Conservation (phyloP, 768 basidiomycete genomes). For the Clathrus columnatus region DNA sequence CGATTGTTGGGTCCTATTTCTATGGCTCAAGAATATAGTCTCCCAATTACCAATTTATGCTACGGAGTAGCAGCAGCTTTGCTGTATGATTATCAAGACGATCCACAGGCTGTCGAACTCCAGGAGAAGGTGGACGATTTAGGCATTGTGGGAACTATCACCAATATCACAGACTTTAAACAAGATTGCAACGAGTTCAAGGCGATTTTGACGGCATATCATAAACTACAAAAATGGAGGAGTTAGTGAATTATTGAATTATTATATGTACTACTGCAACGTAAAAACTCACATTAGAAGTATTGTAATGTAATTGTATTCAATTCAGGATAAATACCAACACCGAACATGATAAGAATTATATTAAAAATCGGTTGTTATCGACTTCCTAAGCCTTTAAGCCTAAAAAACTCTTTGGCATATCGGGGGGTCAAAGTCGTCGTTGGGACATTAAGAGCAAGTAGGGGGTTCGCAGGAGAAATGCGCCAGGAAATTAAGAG, state of each 20-base stretch:
- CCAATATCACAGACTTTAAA: slow-evolving; percentile 23
- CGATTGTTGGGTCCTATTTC: slow-evolving; percentile 28
- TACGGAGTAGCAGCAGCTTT: slow-evolving; percentile 30
- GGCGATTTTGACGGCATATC: slow-evolving; percentile 18
- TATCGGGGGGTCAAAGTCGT: no score
- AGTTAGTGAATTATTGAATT: neutral
- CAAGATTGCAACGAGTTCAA: slow-evolving; percentile 16
- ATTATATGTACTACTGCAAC: neutral
- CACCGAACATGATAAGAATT: no score
- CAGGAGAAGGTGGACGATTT: slow-evolving; percentile 18
- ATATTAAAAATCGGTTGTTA: no score
- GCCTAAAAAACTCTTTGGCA: no score
- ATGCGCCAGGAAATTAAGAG: no score
- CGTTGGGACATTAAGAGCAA: no score
- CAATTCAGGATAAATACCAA: no score
- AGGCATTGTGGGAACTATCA: slow-evolving; percentile 23
- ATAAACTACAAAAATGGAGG: slow-evolving; percentile 12
- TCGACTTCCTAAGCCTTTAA: no score
- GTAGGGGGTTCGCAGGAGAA: no score
- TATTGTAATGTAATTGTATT: no score
- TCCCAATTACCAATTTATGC: slow-evolving; percentile 24
- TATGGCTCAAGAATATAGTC: slow-evolving; percentile 26
- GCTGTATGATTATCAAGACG: slow-evolving; percentile 24
- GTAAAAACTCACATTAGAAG: no score
- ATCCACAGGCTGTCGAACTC: slow-evolving; percentile 27